Conservation (phyloP, 2,329 filamentous ascomycete genomes). For the Cladosporium phlei region DNA sequence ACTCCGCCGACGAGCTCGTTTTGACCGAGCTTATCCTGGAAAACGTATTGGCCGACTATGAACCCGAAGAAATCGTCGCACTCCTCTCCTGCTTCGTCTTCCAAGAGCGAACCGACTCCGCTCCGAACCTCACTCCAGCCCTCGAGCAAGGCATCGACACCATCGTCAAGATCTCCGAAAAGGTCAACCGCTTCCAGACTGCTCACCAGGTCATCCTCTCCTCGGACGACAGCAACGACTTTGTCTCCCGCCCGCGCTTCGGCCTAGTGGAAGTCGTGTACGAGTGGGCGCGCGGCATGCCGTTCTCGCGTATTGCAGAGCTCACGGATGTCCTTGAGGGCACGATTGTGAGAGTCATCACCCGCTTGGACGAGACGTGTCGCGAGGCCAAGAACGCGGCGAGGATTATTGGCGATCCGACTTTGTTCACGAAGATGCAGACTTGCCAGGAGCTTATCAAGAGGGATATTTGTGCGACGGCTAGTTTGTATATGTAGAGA, state of each 20-base stretch:
- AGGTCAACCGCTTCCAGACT: constrained; percentile 85
- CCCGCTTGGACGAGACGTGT: constrained; percentile 89
- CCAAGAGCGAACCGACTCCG: constrained; percentile 86
- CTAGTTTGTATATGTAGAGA: constrained; percentile 75
- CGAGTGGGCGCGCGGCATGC: constrained; percentile 97
- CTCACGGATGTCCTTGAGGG: constrained; percentile 95
- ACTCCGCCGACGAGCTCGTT: constrained; percentile 93
- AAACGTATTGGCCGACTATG: constrained; percentile 91
- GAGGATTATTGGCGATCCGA: constrained; percentile 88
- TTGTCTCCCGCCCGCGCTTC: constrained; percentile 79
- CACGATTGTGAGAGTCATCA: constrained; percentile 93
- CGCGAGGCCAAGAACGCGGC: constrained; percentile 96
- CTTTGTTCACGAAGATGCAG: constrained; percentile 94
- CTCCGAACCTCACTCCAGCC: constrained; percentile 74
- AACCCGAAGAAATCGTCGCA: constrained; percentile 93
- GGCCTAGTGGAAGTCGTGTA: constrained; percentile 97
- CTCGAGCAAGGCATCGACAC: constrained; percentile 78
- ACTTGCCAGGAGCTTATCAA: constrained; percentile 96
- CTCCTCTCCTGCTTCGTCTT: constrained; percentile 93
- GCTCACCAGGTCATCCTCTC: constrained; percentile 88
- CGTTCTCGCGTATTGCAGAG: constrained; percentile 95
- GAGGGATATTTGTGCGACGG: constrained; percentile 86
- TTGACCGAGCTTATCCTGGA: constrained; percentile 94
- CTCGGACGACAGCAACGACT: constrained; percentile 86
- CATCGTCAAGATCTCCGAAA: constrained; percentile 86